Evolutionary conservation across 495 filamentous ascomycete genomes (phyloP), one percentile per base, ranked within the genome.

Genomic region (Talaromyces thailandensis): DNA sequence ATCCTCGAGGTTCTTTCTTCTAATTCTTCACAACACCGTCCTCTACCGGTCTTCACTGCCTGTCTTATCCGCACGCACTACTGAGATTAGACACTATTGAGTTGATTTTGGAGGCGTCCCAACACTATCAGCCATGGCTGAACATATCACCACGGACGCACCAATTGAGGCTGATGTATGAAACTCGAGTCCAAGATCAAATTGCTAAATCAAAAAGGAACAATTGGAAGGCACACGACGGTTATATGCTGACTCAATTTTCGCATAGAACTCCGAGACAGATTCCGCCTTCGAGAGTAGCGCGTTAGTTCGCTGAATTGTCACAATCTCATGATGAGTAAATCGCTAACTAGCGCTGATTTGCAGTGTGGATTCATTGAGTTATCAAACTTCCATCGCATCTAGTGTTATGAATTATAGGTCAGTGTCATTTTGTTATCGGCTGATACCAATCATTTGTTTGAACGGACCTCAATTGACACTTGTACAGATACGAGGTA

Each of bases 321-420:
- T 12, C 32, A 14, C 32, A 2, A 37, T 37, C 32, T 37, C 32
- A 37, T 37, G 32, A 37, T 37, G 32, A 0, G 32, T 37, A 0
- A 37, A 14, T 37, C 32, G 32, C 32, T 37, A 37, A 37, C 32
- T 37, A 37, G 32, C 32, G 11, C 32, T 37, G 32, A 14, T 37
- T 9, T 37, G 11, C 32, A 37, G 32, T 12, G 32, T 7, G 32
- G 32, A 37, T 7, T 37, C 32, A 14, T 37, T 37, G 32, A 37
- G 32, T 37, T 37, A 37, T 14, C 32, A 37, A 12, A 67, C 68
- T 1, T 74, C 75, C 12, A 59, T 75, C 12, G 48, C 63, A 23
- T 74, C 70, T 24, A 67, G 57, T 61, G 64, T 68, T 37, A 14
- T 37, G 7, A 37, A 37, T 14, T 37, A 37, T 14, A 37, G 11